Base-by-base conservation (phyloP, 192 early-diverging fungal genomes). In the Coemansia sp. region DNA sequence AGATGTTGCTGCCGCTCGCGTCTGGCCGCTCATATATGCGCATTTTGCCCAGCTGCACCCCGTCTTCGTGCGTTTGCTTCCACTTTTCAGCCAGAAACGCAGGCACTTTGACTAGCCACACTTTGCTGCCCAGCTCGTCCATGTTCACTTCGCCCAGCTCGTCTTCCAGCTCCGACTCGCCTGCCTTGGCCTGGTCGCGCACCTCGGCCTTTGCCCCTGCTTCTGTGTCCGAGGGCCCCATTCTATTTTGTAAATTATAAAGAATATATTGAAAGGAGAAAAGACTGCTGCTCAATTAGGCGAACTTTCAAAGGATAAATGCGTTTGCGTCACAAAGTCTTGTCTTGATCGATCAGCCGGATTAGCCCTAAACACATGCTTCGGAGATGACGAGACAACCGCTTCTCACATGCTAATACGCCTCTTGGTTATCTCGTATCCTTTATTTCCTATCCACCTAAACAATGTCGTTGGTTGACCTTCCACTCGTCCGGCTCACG, bases 61-160 rank as follows among this genome's bases (percentile, higher is more conserved):
- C 86, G 6, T 88, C 85, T 55, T 89, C 69, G 58, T 87, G 82
- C 15, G 87, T 67, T 48, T 69, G 60, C 45, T 84, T 82, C 95
- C 95, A 97, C 62, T 87, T 86, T 4, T 94, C 89, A 1, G 93
- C 93, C 57, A 97, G 69, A 67, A 96, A 96, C 58, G 83, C 85
- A 5, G 95, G 95, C 17, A 97, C 89, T 72, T 98, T 98, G 35
- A 97, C 93, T 7, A 97, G 86, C 95, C 95, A 97, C 15, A 93
- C 88, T 71, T 94, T 91, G 50, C 83, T 89, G 2, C 77, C 85
- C 10, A 87, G 66, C 25, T 87, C 83, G 17, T 85, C 73, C 64
- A 92, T 70, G 55, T 87, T 82, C n/a, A 93, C 67, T 37, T 91
- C 91, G 9, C 73, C 86, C 43, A 90, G 88, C 19, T 93, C 90